Base-by-base conservation (phyloP, 257 asterid genomes). In the Rhazya stricta region DNA sequence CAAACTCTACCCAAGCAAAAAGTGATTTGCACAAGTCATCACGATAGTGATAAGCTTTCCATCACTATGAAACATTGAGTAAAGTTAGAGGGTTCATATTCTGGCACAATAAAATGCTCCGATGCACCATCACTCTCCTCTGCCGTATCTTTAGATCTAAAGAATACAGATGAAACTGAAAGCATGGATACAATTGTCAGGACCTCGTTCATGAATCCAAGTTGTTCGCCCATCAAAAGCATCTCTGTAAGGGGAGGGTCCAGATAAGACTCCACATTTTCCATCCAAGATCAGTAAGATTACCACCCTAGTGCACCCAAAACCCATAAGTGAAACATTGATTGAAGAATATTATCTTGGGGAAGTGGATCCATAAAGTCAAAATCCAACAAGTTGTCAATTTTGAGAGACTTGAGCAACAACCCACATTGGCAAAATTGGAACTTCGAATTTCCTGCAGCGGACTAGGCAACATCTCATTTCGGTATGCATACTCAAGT, bases 281-380 rank as follows among this genome's bases (percentile, higher is more conserved):
- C 97, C 98, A 92, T 75, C 99, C 99, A 25, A 94, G 84, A 73
- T 61, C 90, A 0, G 99, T 92, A 67, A 94, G 81, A 80, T 79
- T 88, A 32, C 99, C 99, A 9, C 92, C 97, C 89, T 58, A 94
- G 81, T 45, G 99, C 99, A 51, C 98, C 97, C 81, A 94, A 86
- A 18, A 94, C 98, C 99, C 99, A 94, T 79, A 92, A 78, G 78
- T 94, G 98, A 81, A 92, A 92, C 97, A 94, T 92, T 75, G 99
- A 94, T 83, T 90, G 90, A 25, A 90, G 91, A 75, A 90, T 90
- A 80, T 92, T 94, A 61, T 94, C 99, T 62, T 94, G 98, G 65
- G 99, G 99, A 25, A 97, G 99, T 7, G 99, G 99, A 36, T 94
- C 99, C 99, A 94, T 92, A 75, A 92, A 94, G 79, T 94, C 97